Evolutionary conservation across 805 yeast genomes (phyloP).

Genomic region (Metschnikowia hibisci): DNA sequence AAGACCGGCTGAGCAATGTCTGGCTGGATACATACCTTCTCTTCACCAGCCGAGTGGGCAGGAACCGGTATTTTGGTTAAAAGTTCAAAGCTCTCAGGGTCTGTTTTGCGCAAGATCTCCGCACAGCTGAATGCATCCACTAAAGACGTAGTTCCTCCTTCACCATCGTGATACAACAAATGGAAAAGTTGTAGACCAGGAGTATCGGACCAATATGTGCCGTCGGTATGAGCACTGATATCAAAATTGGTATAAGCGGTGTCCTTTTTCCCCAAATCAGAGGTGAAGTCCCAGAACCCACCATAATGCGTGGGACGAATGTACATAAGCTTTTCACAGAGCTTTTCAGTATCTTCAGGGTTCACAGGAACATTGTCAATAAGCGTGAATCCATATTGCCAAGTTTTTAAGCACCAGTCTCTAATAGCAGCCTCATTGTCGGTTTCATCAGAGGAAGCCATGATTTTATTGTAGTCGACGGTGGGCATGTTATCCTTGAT

Average conservation of each 20-base stretch:
- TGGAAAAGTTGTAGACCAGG: slow-evolving; percentile 72
- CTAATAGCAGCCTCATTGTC: slow-evolving; percentile 42
- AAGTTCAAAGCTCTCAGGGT: slow-evolving; percentile 50
- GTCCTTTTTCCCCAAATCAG: slow-evolving; percentile 62
- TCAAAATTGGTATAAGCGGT: slow-evolving; percentile 70
- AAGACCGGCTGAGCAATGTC: slow-evolving; percentile 54
- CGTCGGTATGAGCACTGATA: slow-evolving; percentile 65
- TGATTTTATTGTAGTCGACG: slow-evolving; percentile 46
- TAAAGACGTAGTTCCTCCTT: slow-evolving; percentile 65
- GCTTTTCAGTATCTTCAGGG: slow-evolving; percentile 54
- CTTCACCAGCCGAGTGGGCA: slow-evolving; percentile 77
- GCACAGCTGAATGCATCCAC: slow-evolving; percentile 68
- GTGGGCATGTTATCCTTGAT: slow-evolving; percentile 41
- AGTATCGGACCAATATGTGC: slow-evolving; percentile 70
- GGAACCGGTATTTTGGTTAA: slow-evolving; percentile 50
- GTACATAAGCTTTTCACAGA: slow-evolving; percentile 55
- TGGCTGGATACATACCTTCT: slow-evolving; percentile 56
- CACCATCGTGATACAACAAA: slow-evolving; percentile 57
- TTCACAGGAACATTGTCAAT: slow-evolving; percentile 58
- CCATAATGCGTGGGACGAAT: slow-evolving; percentile 71
- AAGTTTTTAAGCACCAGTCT: slow-evolving; percentile 53
- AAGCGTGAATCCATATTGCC: slow-evolving; percentile 58
- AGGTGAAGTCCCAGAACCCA: slow-evolving; percentile 78
- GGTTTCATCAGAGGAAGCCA: slow-evolving; percentile 28
- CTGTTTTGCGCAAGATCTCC: slow-evolving; percentile 37